phyloP scores from a whole-genome alignment of 352 stramenopile genomes.

The Achlya hypogyna region DNA sequence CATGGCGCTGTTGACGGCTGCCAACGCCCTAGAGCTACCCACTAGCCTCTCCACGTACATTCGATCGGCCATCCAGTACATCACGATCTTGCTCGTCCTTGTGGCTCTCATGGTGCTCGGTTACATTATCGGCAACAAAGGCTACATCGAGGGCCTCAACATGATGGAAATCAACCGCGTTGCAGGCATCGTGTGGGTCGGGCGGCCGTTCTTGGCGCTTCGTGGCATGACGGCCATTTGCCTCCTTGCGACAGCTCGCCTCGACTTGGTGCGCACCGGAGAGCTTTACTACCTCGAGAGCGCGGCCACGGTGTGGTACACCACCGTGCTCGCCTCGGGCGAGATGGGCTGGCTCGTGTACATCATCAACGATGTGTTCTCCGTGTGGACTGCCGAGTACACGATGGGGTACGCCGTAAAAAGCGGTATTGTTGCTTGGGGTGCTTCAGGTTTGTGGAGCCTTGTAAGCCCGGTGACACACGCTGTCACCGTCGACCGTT shows the following conservation, averaged over 20 bases:
- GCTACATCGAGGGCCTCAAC: not conserved
- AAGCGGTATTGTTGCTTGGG: not conserved
- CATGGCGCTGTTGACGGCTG: too few species aligned
- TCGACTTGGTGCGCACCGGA: not conserved
- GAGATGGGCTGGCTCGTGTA: constrained; percentile 12
- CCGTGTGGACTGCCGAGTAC: not conserved
- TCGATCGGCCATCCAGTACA: too few species aligned
- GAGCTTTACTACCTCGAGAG: too few species aligned
- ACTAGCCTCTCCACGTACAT: too few species aligned
- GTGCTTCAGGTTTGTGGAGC: too few species aligned
- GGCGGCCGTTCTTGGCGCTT: not conserved
- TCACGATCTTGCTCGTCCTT: too few species aligned
- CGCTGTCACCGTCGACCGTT: not conserved
- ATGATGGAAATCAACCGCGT: constrained; percentile 3
- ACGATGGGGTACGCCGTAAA: constrained; percentile 3
- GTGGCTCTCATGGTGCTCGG: not conserved
- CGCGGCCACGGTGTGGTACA: constrained; percentile 6
- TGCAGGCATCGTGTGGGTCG: constrained; percentile 8
- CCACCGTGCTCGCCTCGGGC: not conserved
- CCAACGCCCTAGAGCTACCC: too few species aligned
- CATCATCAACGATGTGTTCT: constrained; percentile 7
- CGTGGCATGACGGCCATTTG: not conserved
- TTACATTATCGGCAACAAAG: not conserved
- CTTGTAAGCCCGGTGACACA: not conserved
- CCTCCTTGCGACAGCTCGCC: not conserved